Evolutionary conservation across 345 rosid genomes (phyloP).

Genomic region (Rhizophora mangle): DNA sequence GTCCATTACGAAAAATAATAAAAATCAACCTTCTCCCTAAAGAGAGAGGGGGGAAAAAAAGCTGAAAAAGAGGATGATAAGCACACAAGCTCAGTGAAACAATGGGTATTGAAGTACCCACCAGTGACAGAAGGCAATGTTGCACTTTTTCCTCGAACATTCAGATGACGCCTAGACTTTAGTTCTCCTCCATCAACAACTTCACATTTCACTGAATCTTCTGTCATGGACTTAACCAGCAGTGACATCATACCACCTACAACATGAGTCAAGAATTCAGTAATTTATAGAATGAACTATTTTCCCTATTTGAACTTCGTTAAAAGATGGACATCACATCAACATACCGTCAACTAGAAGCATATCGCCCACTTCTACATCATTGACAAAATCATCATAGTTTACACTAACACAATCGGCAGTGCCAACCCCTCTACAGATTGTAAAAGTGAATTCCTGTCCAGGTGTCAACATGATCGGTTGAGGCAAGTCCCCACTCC

Average conservation of each 20-base stretch:
- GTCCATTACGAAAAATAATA: background rate
- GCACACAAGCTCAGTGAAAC: background rate
- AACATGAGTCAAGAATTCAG: conserved; percentile 26
- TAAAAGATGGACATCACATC: background rate
- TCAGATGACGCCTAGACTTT: conserved; percentile 93
- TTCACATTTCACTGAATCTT: conserved; percentile 90
- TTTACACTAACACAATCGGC: conserved; percentile 88
- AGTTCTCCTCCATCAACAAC: conserved; percentile 99
- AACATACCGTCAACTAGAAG: conserved; percentile 95
- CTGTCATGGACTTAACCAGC: conserved; percentile 82
- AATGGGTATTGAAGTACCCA: conserved; percentile 24
- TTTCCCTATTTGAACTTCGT: background rate
- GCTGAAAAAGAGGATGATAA: background rate
- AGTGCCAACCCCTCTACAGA: conserved; percentile 81
- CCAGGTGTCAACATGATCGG: conserved; percentile 66
- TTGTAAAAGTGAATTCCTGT: conserved; percentile 95
- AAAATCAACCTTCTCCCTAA: background rate
- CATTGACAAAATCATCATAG: conserved; percentile 94
- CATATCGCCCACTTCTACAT: conserved; percentile 93
- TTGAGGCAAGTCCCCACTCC: conserved; percentile 98
- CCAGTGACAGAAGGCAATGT: conserved; percentile 97
- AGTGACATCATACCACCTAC: conserved; percentile 99
- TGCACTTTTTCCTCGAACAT: conserved; percentile 97
- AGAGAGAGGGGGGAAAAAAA: background rate
- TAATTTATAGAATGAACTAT: background rate